Conservation (phyloP, 2,329 filamentous ascomycete genomes). For the Chaetomium olivaceum region DNA sequence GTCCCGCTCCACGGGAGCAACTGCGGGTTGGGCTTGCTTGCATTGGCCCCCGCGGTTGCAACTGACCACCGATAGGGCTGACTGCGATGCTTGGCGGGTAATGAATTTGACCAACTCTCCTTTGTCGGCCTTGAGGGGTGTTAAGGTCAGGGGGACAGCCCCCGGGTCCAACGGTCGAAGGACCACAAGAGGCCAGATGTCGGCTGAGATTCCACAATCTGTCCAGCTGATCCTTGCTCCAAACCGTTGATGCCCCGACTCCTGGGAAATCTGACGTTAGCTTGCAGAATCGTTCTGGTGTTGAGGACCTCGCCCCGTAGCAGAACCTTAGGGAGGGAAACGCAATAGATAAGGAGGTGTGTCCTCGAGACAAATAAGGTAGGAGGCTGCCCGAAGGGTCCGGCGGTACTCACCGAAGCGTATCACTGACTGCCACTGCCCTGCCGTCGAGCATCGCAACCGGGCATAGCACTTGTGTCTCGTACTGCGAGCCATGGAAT, state of each 20-base stretch:
- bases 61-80: slow-evolving; percentile 8
- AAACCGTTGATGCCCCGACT: background rate
- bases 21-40: slow-evolving; percentile 3
- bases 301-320: background rate
- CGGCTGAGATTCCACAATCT: background rate
- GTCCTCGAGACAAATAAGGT: background rate
- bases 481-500: background rate
- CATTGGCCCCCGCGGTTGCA: slow-evolving; percentile 6
- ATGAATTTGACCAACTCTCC: background rate
- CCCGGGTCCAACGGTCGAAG: background rate
- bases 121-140: background rate
- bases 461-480: background rate
- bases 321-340: background rate
- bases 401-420: background rate
- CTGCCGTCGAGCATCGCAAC: background rate
- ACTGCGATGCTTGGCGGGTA: background rate
- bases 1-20: slow-evolving; percentile 3
- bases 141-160: background rate
- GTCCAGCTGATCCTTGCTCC: background rate
- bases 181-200: background rate
- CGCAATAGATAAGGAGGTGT: background rate
- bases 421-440: background rate
- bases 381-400: background rate
- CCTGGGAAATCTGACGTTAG: background rate
- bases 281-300: background rate